Percentiles rank a stretch among this genome's conserved stretches.
These are phyloP conservation scores for Myxozyma nipponensis DNA, from an alignment of 805 yeast genomes.

Conservation along the genomic window DNA sequence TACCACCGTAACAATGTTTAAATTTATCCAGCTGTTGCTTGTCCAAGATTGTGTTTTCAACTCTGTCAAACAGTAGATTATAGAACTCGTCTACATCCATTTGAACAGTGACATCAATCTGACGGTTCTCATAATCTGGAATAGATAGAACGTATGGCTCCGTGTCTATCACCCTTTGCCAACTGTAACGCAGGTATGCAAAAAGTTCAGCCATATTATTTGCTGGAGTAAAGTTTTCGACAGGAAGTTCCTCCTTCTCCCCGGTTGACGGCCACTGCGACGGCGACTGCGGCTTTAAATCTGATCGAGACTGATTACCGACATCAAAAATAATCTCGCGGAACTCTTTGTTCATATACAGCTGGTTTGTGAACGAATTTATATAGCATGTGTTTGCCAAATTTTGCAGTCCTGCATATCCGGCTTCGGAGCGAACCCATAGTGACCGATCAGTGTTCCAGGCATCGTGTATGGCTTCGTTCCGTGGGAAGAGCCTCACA, in stretches of 20 bases:
- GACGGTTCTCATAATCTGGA: conserved; percentile 21
- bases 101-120: conserved; percentile 22
- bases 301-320: background rate
- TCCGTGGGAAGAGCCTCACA: conserved; percentile 5
- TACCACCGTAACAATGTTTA: conserved; percentile 17
- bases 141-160: conserved; percentile 13
- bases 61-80: conserved; percentile 21
- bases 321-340: conserved; percentile 13
- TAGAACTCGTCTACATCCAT: conserved; percentile 28
- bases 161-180: conserved; percentile 15
- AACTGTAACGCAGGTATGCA: conserved; percentile 17
- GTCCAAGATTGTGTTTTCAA: conserved; percentile 14
- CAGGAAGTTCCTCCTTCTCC: background rate
- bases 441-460: conserved; percentile 20
- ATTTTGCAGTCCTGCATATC: conserved; percentile 22
- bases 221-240: background rate
- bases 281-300: too few species aligned
- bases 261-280: background rate
- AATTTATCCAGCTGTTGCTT: conserved; percentile 1
- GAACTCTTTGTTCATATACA: conserved; percentile 22
- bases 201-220: conserved; percentile 12
- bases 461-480: conserved; percentile 9
- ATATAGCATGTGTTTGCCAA: conserved; percentile 25
- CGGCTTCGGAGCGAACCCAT: conserved; percentile 18
- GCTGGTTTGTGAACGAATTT: conserved; percentile 21